Percentiles rank a stretch among this genome's conserved stretches.
These are phyloP conservation scores for Euphorbia peplus DNA, from an alignment of 345 rosid genomes.

Conservation along the genomic window DNA sequence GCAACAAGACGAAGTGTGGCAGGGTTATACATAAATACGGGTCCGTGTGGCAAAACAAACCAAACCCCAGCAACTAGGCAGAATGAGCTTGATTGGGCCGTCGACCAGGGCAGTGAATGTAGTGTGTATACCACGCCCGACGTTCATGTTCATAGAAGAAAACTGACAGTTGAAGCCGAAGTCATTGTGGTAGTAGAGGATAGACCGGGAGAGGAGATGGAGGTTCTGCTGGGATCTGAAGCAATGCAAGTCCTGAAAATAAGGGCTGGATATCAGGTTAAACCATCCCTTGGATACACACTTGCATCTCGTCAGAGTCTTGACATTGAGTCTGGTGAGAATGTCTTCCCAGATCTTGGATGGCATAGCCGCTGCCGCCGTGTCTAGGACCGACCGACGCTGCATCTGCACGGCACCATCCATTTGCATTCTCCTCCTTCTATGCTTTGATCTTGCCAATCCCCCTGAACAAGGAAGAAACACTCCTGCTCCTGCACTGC, in stretches of 20 bases:
- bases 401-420: no score
- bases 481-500: no score
- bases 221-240: neutral
- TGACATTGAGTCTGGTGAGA: slow-evolving; percentile 8
- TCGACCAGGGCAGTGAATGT: neutral
- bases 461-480: no score
- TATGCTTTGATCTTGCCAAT: no score
- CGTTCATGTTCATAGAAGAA: neutral
- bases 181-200: neutral
- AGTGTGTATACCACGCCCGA: neutral
- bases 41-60: slow-evolving; percentile 8
- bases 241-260: slow-evolving; percentile 5
- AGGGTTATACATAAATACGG: slow-evolving; percentile 12
- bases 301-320: slow-evolving; percentile 2
- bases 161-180: neutral
- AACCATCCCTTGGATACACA: slow-evolving; percentile 2
- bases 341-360: neutral
- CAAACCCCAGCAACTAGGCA: slow-evolving; percentile 12
- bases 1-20: neutral
- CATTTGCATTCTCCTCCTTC: no score
- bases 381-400: no score
- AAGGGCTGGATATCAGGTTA: neutral
- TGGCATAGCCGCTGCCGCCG: neutral
- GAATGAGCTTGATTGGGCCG: slow-evolving; percentile 15
- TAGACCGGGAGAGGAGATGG: neutral